phyloP scores from a whole-genome alignment of 768 basidiomycete species.

The Leccinellum albellum region DNA sequence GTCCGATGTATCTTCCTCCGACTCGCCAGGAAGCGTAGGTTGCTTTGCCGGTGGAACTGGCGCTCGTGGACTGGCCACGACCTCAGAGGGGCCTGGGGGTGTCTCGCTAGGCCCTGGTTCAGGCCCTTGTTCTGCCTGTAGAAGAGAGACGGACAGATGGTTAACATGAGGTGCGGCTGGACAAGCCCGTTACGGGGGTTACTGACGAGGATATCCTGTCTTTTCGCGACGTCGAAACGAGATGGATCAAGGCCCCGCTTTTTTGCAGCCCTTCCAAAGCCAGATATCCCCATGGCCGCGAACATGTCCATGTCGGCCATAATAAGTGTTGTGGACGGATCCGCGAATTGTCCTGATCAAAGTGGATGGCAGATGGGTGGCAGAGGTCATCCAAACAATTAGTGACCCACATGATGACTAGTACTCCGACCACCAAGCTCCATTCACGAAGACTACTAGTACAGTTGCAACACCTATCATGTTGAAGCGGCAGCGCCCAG shows the following conservation, averaged over 20 bases:
- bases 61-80: slow-evolving; percentile 19
- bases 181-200: slow-evolving; percentile 2
- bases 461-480: slow-evolving; percentile 28
- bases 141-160: slow-evolving; percentile 3
- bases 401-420: neutral
- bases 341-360: neutral
- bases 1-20: slow-evolving; percentile 24
- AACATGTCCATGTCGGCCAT: slow-evolving; percentile 68
- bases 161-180: slow-evolving; percentile 22
- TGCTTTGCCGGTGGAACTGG: neutral
- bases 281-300: slow-evolving; percentile 78
- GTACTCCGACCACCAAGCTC: neutral
- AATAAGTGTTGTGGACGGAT: slow-evolving; percentile 6
- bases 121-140: slow-evolving; percentile 14
- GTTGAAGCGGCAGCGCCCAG: slow-evolving; percentile 52
- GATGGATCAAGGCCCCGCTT: slow-evolving; percentile 68
- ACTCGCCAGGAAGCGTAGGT: slow-evolving; percentile 7
- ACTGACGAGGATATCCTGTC: slow-evolving; percentile 39
- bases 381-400: slow-evolving; percentile 12
- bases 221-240: slow-evolving; percentile 76
- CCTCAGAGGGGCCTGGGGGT: slow-evolving; percentile 13
- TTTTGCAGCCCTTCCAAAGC: slow-evolving; percentile 73
- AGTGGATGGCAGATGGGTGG: slow-evolving; percentile 12
- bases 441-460: slow-evolving; percentile 1
- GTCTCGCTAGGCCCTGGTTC: slow-evolving; percentile 16